Base-by-base conservation (phyloP, 192 early-diverging fungal species). In the Diversispora epigaea region DNA sequence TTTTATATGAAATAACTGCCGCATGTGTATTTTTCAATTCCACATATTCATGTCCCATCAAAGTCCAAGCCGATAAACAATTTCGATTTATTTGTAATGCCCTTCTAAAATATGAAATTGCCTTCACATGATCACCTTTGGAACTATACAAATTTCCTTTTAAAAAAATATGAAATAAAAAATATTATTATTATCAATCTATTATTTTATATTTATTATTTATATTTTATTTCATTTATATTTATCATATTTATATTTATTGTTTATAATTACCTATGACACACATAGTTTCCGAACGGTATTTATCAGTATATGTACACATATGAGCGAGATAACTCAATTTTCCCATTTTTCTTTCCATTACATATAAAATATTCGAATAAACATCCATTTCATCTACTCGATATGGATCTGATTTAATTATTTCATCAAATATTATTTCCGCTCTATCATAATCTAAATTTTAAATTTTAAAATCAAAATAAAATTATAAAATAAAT, bases 31-130 rank as follows among this genome's bases (percentile, higher is more conserved):
- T 96, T 69, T 95, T 95, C 76, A 95, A 73, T 78, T 99, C 95
- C 44, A 99, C 82, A 73, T 94, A 97, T 79, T 96, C 94, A 76
- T 98, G 95, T 2, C 96, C 97, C 85, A 99, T 85, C 69, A 99
- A 84, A 1, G 94, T 96, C 93, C 96, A 96, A 2, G 94, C 93
- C 4, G 89, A 80, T 25, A 88, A 77, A 73, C 93, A 94, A 65
- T 84, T 84, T 14, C 86, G 82, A 76, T 96, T 88, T 62, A 99
- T 84, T 80, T 93, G 85, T 12, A 97, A 75, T 0, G 96, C 96
- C 7, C 90, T 83, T 79, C 90, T 89, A 76, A 98, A 96, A 72
- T 92, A 95, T 19, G 89, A 84, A 6, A 97, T 86, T 1, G 97
- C 94, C 79, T 94, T 92, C 63, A 90, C 90, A 65, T 91, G 89